Percentiles rank a stretch among this genome's conserved stretches.
phyloP scores from a whole-genome alignment of 2,329 filamentous ascomycete species.

The Coleophoma cylindrospora region DNA sequence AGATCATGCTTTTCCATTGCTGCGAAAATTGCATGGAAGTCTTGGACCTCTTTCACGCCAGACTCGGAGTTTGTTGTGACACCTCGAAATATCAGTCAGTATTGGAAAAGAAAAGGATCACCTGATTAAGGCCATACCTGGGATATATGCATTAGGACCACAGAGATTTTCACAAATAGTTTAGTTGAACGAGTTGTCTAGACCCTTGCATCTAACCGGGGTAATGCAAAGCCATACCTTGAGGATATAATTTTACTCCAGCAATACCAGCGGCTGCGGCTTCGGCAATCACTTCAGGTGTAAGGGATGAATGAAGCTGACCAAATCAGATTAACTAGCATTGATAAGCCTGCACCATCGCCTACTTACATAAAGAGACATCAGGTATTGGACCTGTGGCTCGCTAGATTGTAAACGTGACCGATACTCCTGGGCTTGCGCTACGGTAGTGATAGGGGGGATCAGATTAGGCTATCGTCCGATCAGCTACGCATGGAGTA shows the following conservation, averaged over 20 bases:
- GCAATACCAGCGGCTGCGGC: constrained; percentile 21
- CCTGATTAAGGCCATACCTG: not conserved
- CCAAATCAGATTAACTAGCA: no score
- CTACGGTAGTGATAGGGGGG: constrained; percentile 57
- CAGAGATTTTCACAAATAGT: no score
- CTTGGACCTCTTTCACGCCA: not conserved
- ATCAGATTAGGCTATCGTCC: constrained; percentile 52
- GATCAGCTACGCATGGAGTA: constrained; percentile 1
- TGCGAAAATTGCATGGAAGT: constrained; percentile 55
- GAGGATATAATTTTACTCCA: not conserved
- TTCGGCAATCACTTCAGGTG: constrained; percentile 18
- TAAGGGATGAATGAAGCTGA: constrained; percentile 16
- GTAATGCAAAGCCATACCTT: not conserved
- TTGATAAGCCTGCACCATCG: no score
- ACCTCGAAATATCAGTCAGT: constrained; percentile 1
- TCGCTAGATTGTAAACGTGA: constrained; percentile 53
- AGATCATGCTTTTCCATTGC: constrained; percentile 82
- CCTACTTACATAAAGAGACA: constrained; percentile 53
- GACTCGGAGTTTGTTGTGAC: constrained; percentile 53
- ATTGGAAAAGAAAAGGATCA: not conserved
- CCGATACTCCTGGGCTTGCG: constrained; percentile 62
- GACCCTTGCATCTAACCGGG: not conserved
- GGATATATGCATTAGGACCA: no score
- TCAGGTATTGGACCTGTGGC: constrained; percentile 61
- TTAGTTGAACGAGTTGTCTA: not conserved